These are phyloP conservation scores for Tricholomella constricta DNA, from an alignment of 768 basidiomycete genomes.

Conservation along the genomic window DNA sequence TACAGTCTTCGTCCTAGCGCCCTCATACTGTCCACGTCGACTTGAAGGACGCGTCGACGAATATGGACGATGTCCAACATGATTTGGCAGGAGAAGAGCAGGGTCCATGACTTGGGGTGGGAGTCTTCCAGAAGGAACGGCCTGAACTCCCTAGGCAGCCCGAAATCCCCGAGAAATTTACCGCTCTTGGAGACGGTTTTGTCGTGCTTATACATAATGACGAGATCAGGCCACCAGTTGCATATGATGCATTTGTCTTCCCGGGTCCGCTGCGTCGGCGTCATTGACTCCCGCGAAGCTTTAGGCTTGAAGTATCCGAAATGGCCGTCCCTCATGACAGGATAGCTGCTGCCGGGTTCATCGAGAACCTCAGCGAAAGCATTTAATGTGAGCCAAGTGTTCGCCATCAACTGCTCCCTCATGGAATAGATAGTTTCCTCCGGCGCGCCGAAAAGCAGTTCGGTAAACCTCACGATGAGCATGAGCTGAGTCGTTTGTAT, in stretches of 20 bases:
- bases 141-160: slow-evolving; percentile 2
- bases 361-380: neutral
- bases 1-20: neutral
- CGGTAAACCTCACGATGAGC: neutral
- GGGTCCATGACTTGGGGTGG: slow-evolving; percentile 3
- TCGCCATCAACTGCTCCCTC: slow-evolving; percentile 1
- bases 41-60: slow-evolving; percentile 4
- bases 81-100: slow-evolving; percentile 9
- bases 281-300: neutral
- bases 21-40: slow-evolving; percentile 3
- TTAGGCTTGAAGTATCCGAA: slow-evolving; percentile 3
- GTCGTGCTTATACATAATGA: neutral
- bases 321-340: slow-evolving; percentile 1
- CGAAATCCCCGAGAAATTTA: slow-evolving; percentile 4
- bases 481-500: neutral
- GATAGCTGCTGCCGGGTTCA: neutral
- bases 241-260: slow-evolving; percentile 6
- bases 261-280: neutral
- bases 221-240: slow-evolving; percentile 6
- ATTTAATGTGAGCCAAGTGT: neutral
- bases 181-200: neutral
- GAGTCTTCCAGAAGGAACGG: neutral
- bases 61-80: slow-evolving; percentile 2
- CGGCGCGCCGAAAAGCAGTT: neutral
- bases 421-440: neutral